A percentile compares a stretch with the other conserved stretches of the same genome.
Evolutionary conservation across 2,329 filamentous ascomycete species (phyloP).

Genomic region (Samsoniella hepiali): DNA sequence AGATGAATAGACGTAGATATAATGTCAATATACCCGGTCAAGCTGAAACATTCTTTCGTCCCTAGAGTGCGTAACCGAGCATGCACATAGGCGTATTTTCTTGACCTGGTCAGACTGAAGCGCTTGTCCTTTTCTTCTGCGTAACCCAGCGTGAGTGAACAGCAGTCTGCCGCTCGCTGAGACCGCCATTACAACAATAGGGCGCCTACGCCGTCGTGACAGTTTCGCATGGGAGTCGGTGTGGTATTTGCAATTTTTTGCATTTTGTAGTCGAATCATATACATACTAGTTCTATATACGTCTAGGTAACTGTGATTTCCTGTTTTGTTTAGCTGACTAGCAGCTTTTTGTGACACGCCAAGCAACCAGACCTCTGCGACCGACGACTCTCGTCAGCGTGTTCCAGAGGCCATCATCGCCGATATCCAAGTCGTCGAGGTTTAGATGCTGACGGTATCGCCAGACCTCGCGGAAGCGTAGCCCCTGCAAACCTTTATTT

Average conservation of each 20-base stretch:
- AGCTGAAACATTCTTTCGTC: neutral
- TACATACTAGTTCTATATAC: conserved; percentile 15
- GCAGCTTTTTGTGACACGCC: conserved; percentile 64
- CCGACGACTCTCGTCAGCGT: conserved; percentile 67
- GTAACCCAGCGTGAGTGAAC: too few species aligned
- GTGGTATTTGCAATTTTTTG: conserved; percentile 8
- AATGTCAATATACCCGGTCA: conserved; percentile 18
- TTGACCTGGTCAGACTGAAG: too few species aligned
- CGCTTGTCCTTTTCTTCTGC: too few species aligned
- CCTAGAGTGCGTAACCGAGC: neutral
- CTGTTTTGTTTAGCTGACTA: neutral
- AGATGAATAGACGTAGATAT: conserved; percentile 13
- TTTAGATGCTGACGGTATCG: conserved; percentile 66
- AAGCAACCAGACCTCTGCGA: conserved; percentile 57
- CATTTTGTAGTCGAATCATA: conserved; percentile 3
- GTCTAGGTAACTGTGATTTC: conserved; percentile 1
- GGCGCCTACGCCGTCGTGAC: neutral
- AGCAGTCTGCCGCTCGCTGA: neutral
- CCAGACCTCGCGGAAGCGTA: conserved; percentile 70
- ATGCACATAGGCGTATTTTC: neutral
- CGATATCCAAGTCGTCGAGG: conserved; percentile 77
- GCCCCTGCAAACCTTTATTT: conserved; percentile 56
- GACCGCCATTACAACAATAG: neutral
- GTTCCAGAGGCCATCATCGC: conserved; percentile 69
- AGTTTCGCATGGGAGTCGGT: neutral